These are phyloP conservation scores for Cryptosporidium canis DNA, from an alignment of 169 alveolate genomes.

Conservation along the genomic window DNA sequence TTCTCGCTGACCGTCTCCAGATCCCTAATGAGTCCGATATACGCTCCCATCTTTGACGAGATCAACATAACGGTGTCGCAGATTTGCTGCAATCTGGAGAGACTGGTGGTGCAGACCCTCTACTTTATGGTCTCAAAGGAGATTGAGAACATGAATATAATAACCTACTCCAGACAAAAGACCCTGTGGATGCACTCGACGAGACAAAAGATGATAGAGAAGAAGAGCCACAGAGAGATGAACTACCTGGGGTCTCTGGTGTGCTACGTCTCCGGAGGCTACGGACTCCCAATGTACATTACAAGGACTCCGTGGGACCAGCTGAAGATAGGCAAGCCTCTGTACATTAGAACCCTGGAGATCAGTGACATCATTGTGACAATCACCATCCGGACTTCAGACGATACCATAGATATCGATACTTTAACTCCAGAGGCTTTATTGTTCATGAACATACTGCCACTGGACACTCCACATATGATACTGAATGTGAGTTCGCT, in stretches of 20 bases:
- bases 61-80: constrained; percentile 82
- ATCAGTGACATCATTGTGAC: constrained; percentile 85
- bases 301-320: constrained; percentile 74
- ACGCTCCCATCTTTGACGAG: constrained; percentile 84
- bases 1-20: constrained; percentile 69
- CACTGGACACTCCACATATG: constrained; percentile 92
- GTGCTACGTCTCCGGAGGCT: constrained; percentile 69
- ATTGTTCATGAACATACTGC: constrained; percentile 88
- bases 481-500: constrained; percentile 85
- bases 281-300: constrained; percentile 63
- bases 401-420: constrained; percentile 78
- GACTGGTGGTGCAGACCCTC: constrained; percentile 87
- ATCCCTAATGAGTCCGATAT: constrained; percentile 74
- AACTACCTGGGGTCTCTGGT: constrained; percentile 46
- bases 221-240: neutral
- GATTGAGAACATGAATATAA: constrained; percentile 73
- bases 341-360: constrained; percentile 81
- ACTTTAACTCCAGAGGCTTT: constrained; percentile 80
- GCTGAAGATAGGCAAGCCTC: constrained; percentile 80
- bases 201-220: constrained; percentile 44
- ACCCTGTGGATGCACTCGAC: constrained; percentile 44
- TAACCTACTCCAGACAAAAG: constrained; percentile 52
- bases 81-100: constrained; percentile 86
- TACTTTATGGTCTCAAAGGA: constrained; percentile 83
- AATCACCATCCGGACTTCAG: constrained; percentile 89